A percentile compares a stretch with the other conserved stretches of the same genome.
These are phyloP conservation scores for Flaveria ramosissima DNA, from an alignment of 129 eudicot species.

Conservation along the genomic window DNA sequence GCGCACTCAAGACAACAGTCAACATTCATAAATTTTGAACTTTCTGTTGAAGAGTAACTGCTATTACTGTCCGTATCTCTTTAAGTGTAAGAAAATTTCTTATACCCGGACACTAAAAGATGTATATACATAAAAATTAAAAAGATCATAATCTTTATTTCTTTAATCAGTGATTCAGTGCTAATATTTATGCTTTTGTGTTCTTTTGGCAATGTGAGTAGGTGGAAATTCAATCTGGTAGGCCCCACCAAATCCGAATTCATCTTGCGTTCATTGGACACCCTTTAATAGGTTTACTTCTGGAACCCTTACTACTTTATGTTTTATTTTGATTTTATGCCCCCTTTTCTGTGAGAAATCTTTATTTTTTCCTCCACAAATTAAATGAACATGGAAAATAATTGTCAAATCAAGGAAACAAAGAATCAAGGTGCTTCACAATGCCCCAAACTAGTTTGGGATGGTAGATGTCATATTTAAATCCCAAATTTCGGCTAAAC, in stretches of 20 bases:
- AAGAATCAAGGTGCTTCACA: slow-evolving; percentile 12
- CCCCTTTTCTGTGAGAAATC: background rate
- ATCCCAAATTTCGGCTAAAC: background rate
- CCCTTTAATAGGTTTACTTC: slow-evolving; percentile 71
- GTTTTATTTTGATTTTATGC: background rate
- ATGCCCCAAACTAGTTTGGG: background rate
- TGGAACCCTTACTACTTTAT: background rate
- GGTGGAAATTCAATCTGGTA: slow-evolving; percentile 97
- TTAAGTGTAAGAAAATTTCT: background rate
- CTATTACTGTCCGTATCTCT: background rate
- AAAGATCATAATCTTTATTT: background rate
- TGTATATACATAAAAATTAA: background rate
- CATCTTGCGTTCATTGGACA: slow-evolving; percentile 93
- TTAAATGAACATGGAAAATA: background rate
- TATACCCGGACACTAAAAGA: background rate
- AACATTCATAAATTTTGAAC: background rate
- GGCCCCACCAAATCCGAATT: slow-evolving; percentile 97
- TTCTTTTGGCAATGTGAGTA: slow-evolving; percentile 35
- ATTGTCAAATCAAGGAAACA: background rate
- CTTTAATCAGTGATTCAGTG: background rate
- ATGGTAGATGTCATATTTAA: background rate
- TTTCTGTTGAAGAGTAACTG: background rate
- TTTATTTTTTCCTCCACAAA: background rate
- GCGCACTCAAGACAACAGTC: background rate
- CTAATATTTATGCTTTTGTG: slow-evolving; percentile 3